Evolutionary conservation across 257 asterid genomes (phyloP).

Genomic region (Przewalskia tangutica): DNA sequence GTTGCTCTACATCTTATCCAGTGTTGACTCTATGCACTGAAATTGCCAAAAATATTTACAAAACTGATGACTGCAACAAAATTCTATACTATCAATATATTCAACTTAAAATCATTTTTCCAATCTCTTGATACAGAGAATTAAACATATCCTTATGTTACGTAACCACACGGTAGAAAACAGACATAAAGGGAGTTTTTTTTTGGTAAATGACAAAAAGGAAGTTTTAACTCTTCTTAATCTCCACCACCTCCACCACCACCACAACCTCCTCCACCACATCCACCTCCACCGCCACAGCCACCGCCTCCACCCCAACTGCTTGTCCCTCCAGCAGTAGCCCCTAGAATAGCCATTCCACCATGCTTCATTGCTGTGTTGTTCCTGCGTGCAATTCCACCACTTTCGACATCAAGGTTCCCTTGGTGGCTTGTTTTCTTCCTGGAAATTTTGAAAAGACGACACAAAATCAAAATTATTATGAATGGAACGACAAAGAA

Average conservation of each 20-base stretch:
- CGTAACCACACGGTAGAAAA: not conserved
- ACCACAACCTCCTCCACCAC: not conserved
- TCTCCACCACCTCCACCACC: not conserved
- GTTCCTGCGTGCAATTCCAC: not conserved
- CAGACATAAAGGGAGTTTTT: not conserved
- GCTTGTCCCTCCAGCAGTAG: too few relatives aligned
- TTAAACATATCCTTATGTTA: not conserved
- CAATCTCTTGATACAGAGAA: not conserved
- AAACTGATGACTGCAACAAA: not conserved
- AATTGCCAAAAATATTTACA: not conserved
- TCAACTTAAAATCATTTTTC: not conserved
- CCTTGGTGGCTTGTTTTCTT: not conserved
- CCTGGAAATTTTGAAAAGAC: not conserved
- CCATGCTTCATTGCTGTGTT: not conserved
- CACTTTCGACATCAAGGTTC: not conserved
- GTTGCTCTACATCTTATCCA: not conserved
- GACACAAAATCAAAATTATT: too few relatives aligned
- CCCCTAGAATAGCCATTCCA: not conserved
- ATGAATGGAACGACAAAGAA: not conserved
- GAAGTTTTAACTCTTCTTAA: not conserved
- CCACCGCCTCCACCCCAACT: too few relatives aligned
- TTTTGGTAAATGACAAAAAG: too few relatives aligned
- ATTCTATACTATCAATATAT: not conserved
- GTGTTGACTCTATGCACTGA: not conserved
- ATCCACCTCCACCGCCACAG: not conserved